A percentile compares a stretch with the other conserved stretches of the same genome.
Conservation (phyloP, 2,329 filamentous ascomycete species). For the Apiospora sp. region DNA sequence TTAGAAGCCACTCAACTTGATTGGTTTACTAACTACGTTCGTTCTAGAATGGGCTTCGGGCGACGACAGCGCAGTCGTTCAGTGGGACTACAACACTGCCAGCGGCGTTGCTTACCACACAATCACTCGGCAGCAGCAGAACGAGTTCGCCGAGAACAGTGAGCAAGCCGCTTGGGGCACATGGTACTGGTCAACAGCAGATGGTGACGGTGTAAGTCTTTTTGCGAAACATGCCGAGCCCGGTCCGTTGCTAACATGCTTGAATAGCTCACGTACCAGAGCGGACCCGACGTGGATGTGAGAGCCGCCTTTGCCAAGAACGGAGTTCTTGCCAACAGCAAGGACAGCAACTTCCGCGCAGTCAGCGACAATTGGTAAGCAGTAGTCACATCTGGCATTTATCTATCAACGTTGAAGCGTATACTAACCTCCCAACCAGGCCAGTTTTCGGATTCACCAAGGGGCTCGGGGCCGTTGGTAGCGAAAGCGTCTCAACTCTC, state of each 20-base stretch:
- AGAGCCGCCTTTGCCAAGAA: constrained; percentile 71
- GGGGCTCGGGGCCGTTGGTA: constrained; percentile 58
- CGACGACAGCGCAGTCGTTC: constrained; percentile 59
- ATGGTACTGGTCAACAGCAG: constrained; percentile 73
- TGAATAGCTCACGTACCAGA: constrained; percentile 70
- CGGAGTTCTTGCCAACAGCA: constrained; percentile 67
- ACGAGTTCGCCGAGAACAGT: constrained; percentile 70
- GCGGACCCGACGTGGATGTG: constrained; percentile 71
- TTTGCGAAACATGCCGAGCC: not conserved
- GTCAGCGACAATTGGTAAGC: constrained; percentile 67
- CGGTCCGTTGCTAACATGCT: constrained; percentile 28
- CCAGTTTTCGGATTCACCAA: constrained; percentile 83
- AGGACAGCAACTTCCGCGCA: constrained; percentile 70
- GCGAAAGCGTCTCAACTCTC: constrained; percentile 54
- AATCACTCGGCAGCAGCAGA: constrained; percentile 66
- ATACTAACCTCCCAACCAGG: constrained; percentile 45
- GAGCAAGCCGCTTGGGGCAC: constrained; percentile 85
- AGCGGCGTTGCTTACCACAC: constrained; percentile 69
- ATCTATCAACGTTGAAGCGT: not conserved
- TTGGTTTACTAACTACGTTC: constrained; percentile 15
- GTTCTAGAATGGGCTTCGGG: constrained; percentile 74
- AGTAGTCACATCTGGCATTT: constrained; percentile 19
- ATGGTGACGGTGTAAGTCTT: constrained; percentile 53
- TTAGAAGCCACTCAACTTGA: not conserved
- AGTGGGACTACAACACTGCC: constrained; percentile 67